These are phyloP conservation scores for Saccharomyces cerevisiae DNA, from an alignment of 805 yeast species.

Conservation along the genomic window DNA sequence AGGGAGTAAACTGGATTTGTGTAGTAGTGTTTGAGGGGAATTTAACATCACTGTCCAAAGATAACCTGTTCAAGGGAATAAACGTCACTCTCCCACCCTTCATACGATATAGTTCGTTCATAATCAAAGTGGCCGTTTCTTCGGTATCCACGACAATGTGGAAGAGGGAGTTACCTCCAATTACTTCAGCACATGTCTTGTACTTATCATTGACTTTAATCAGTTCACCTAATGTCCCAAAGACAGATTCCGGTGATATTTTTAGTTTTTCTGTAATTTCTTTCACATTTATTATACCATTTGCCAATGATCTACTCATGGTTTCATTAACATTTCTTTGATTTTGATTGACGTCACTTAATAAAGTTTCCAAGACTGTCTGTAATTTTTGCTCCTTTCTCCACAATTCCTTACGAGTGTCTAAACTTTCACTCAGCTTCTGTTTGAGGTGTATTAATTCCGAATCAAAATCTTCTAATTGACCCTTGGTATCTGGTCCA, in stretches of 20 bases:
- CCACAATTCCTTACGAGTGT: slow-evolving; percentile 67
- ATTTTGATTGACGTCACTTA: slow-evolving; percentile 47
- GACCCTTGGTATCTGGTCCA: slow-evolving; percentile 29
- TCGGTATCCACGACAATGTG: slow-evolving; percentile 87
- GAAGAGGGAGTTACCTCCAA: slow-evolving; percentile 80
- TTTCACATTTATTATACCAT: slow-evolving; percentile 63
- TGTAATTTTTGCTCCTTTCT: slow-evolving; percentile 63
- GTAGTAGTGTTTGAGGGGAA: slow-evolving; percentile 53
- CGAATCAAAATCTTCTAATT: slow-evolving; percentile 27
- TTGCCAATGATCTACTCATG: slow-evolving; percentile 62
- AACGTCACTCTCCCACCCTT: slow-evolving; percentile 83
- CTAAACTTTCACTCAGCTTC: slow-evolving; percentile 41
- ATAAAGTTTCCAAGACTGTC: slow-evolving; percentile 46
- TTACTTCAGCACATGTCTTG: slow-evolving; percentile 77
- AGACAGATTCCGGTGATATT: slow-evolving; percentile 48
- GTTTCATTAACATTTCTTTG: slow-evolving; percentile 59
- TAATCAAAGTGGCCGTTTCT: slow-evolving; percentile 66
- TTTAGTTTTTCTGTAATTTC: slow-evolving; percentile 53
- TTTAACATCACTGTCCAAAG: slow-evolving; percentile 29
- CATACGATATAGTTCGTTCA: slow-evolving; percentile 64
- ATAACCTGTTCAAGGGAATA: slow-evolving; percentile 74
- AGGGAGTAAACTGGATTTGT: slow-evolving; percentile 49
- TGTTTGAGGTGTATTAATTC: slow-evolving; percentile 31
- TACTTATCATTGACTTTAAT: slow-evolving; percentile 76
- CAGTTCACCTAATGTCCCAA: slow-evolving; percentile 81